Percentiles rank a stretch among this genome's conserved stretches.
These are phyloP conservation scores for Fusarium sp. DNA, from an alignment of 2,329 filamentous ascomycete species.

Conservation along the genomic window DNA sequence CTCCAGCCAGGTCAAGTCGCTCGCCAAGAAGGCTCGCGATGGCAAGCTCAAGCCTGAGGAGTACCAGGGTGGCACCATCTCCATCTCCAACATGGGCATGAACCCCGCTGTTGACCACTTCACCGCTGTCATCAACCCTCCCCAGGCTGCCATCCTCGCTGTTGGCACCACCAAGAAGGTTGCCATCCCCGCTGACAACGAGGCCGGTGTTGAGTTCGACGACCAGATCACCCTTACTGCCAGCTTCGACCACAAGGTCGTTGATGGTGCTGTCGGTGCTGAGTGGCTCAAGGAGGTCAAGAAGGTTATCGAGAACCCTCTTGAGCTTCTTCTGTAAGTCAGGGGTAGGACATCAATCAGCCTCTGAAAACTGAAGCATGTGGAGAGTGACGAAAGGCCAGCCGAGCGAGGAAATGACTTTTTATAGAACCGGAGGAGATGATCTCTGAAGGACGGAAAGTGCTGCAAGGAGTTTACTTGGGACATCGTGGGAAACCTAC, in stretches of 20 bases:
- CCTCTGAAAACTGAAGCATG: slow-evolving; percentile 7
- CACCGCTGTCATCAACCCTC: slow-evolving; percentile 98
- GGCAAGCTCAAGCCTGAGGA: slow-evolving; percentile 99
- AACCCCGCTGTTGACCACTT: slow-evolving; percentile 96
- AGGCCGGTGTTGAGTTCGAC: slow-evolving; percentile 88
- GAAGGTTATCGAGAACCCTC: slow-evolving; percentile 96
- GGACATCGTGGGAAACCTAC: slow-evolving; percentile 21
- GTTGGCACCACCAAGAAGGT: slow-evolving; percentile 98
- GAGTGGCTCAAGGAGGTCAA: slow-evolving; percentile 98
- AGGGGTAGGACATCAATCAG: slow-evolving; percentile 5
- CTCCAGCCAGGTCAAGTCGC: slow-evolving; percentile 91
- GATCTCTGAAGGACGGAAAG: slow-evolving; percentile 32
- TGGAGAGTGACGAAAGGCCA: slow-evolving; percentile 14
- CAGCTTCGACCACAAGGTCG: slow-evolving; percentile 99
- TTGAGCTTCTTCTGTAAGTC: slow-evolving; percentile 88
- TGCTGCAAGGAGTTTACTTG: slow-evolving; percentile 29
- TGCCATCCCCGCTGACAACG: slow-evolving; percentile 85
- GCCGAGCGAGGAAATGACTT: slow-evolving; percentile 40
- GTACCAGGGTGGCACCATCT: slow-evolving; percentile 99
- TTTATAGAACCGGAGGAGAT: slow-evolving; percentile 44
- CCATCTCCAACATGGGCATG: slow-evolving; percentile 99
- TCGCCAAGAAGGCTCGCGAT: slow-evolving; percentile 94
- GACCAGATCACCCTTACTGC: slow-evolving; percentile 96
- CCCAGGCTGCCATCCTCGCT: slow-evolving; percentile 94
- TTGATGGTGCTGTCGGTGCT: slow-evolving; percentile 94